Evolutionary conservation across 129 eudicot genomes (phyloP), one percentile per base, ranked within the genome.

Genomic region (Erigeron canadensis): DNA sequence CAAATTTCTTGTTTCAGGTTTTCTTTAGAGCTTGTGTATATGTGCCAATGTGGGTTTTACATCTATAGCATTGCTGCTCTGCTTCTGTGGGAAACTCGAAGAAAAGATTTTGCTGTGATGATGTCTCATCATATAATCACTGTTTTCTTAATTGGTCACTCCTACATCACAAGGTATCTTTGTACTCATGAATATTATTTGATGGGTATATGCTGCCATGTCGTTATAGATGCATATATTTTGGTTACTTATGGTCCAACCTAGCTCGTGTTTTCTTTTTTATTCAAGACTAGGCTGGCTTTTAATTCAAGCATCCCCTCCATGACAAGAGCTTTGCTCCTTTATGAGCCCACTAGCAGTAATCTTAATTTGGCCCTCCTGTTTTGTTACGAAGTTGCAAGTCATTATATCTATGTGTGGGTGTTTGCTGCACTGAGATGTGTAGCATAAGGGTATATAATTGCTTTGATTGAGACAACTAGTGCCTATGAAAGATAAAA

Each of bases 1-100:
- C 23, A 39, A 13, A 53, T 42, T 43, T 10, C 63, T 16, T n/a
- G 8, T 16, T 17, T 18, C 90, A 93, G 98, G 95, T 78, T 83
- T 70, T 75, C 95, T 22, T 11, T 93, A 50, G 81, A 81, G 70
- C 90, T 93, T 68, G 74, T 81, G 77, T 93, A 89, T 72, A 89
- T 89, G 96, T 89, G 95, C 80, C 89, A 93, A 70, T 93, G 95
- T 76, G 98, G 98, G 61, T 93, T 93, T 80, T 93, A 93, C 84
- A 43, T 81, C 41, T 93, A 87, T 79, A 87, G 96, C 85, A 93
- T 87, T 76, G 95, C 86, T 67, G 98, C 98, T 54, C 90, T 93
- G 58, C 84, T 89, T 62, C 68, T 79, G 59, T 93, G 98, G 98
- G 98, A 93, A 80, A 89, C 98, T 42, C 83, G 98, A 74, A 75